Evolutionary conservation across 192 early-diverging fungal species (phyloP).

Genomic region (Neocallimastix lanati): DNA sequence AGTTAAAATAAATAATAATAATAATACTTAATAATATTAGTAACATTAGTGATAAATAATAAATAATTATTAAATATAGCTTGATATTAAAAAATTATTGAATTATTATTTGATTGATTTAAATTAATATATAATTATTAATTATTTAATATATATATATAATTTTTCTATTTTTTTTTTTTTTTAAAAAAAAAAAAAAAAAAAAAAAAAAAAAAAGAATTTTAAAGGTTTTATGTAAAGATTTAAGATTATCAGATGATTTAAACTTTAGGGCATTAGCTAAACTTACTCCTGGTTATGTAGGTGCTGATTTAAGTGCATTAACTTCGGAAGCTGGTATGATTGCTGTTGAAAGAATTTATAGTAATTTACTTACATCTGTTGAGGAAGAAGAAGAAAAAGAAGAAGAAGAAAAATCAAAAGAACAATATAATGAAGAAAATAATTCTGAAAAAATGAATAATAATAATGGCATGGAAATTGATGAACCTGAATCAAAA

Average conservation of each 20-base stretch:
- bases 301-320: slow-evolving; percentile 90
- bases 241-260: slow-evolving; percentile 58
- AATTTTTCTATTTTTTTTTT: slow-evolving; percentile 6
- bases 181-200: slow-evolving; percentile 2
- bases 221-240: slow-evolving; percentile 52
- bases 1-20: too few species aligned
- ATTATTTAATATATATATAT: too few species aligned
- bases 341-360: slow-evolving; percentile 71
- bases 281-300: slow-evolving; percentile 87
- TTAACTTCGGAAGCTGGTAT: slow-evolving; percentile 69
- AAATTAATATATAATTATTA: too few species aligned
- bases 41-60: too few species aligned
- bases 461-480: too few species aligned
- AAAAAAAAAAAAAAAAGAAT: slow-evolving; percentile 41
- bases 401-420: slow-evolving; percentile 6
- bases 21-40: too few species aligned
- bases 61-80: too few species aligned
- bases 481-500: background rate
- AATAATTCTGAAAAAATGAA: too few species aligned
- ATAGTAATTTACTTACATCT: slow-evolving; percentile 7
- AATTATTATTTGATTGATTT: too few species aligned
- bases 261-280: slow-evolving; percentile 71
- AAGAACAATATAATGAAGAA: too few species aligned
- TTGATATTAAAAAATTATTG: too few species aligned
- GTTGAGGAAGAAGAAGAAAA: background rate